A percentile compares a stretch with the other conserved stretches of the same genome.
Conservation (phyloP, 2,329 filamentous ascomycete species). For the Pseudogymnoascus sp. region DNA sequence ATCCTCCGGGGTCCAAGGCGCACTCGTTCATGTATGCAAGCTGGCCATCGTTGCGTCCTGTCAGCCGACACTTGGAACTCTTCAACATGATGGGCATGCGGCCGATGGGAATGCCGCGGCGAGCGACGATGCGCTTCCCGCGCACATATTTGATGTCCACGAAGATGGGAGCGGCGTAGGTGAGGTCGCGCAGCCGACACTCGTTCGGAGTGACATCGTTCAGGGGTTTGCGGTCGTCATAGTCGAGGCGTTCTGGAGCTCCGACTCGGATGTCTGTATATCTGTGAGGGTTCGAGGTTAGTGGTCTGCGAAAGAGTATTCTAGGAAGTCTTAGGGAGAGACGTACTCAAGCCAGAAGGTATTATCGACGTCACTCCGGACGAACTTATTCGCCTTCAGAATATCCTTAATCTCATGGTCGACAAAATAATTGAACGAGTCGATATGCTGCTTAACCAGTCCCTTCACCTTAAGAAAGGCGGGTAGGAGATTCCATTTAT, state of each 20-base stretch:
- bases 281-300: constrained; percentile 17
- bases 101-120: constrained; percentile 72
- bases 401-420: constrained; percentile 97
- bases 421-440: constrained; percentile 98
- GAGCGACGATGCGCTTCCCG: constrained; percentile 66
- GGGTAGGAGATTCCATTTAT: constrained; percentile 95
- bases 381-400: constrained; percentile 78
- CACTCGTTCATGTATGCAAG: constrained; percentile 95
- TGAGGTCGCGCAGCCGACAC: constrained; percentile 91
- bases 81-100: constrained; percentile 95
- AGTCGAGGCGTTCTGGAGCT: constrained; percentile 69
- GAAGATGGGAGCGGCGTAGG: constrained; percentile 90
- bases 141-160: constrained; percentile 88
- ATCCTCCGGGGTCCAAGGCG: constrained; percentile 89
- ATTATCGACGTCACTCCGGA: constrained; percentile 86
- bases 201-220: constrained; percentile 87
- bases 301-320: neutral
- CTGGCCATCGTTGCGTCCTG: constrained; percentile 72
- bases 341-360: constrained; percentile 76
- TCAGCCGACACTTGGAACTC: constrained; percentile 85
- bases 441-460: constrained; percentile 77
- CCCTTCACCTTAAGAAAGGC: constrained; percentile 98
- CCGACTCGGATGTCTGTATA: constrained; percentile 87
- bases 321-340: neutral
- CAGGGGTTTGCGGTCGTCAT: constrained; percentile 60